Evolutionary conservation across 75 land plant species (phyloP), one percentile per base, ranked within the genome.

Genomic region (Pinus albicaulis): DNA sequence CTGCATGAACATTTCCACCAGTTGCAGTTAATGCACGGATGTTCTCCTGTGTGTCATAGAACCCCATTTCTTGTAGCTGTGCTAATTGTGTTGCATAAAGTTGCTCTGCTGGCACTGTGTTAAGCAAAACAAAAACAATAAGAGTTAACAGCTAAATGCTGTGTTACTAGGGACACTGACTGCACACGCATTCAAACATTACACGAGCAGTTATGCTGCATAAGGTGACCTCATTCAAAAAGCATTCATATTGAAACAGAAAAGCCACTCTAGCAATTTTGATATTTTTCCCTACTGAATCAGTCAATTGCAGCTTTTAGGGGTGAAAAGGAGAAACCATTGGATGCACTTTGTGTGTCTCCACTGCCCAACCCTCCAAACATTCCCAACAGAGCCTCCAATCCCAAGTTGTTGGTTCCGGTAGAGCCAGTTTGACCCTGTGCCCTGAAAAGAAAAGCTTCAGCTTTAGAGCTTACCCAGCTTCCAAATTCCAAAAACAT

Each of bases 61-160:
- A 95, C 23, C 98, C 98, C 98, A 95, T 95, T 73, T 95, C 98
- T 81, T 93, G 92, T 57, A 95, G 90, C 77, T 95, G 98, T 0
- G 92, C 78, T 20, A 95, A 84, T 61, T 95, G 97, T 20, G 92
- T 78, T 66, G 96, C 98, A 81, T 93, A 95, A 1, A 88, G 91
- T 66, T 95, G 82, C 78, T 95, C 98, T 24, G 96, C 94, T n/a
- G 97, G 91, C 36, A 93, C 89, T 79, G 87, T 71, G 63, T 72
- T 80, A n/a, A 80, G 74, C 74, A 56, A 74, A 24, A 10, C 16
- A 56, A 44, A 55, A 59, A 31, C 25, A 28, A 16, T 55, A 53
- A 58, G 31, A 56, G 19, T 7, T 24, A 28, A 55, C 52, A 7
- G 38, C 0, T 6, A n/a, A 8, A 68, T 68, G 11, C 11, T 22